Base-by-base conservation (phyloP, 169 alveolate species). In the Plasmodium blacklocki region DNA sequence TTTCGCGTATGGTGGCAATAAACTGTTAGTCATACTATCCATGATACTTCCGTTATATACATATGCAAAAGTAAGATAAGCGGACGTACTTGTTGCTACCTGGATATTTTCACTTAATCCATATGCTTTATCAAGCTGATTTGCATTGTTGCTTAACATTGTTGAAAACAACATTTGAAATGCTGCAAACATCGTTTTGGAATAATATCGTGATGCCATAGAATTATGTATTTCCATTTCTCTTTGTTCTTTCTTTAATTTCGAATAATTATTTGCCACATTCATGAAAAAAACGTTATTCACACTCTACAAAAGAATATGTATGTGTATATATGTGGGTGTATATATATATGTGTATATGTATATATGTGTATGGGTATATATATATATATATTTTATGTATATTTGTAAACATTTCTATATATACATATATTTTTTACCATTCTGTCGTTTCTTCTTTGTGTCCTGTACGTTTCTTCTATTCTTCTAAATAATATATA, bases 161-260 rank as follows among this genome's bases (percentile, higher is more conserved):
- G n/a, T 3, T 12, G 59, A 50, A 3, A 50, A 50, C 59, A 50
- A 60, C 8, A 56, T 62, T 60, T 74, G 74, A 62, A 74, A 63
- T 39, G 68, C 14, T 39, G 74, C 21, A 62, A 60, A 74, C 21
- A 74, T 43, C 9, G 88, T 62, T 63, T 74, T 74, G 9, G 74
- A 29, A 60, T 60, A 74, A 47, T 54, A 74, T 45, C 49, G 59
- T 9, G 88, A 74, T 60, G 73, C 74, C 88, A 74, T 74, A 8
- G 73, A 58, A 50, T 56, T 29, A 29, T 74, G 32, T 29, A 74
- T 3, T 15, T 74, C 88, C 32, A 58, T 45, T 39, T 49, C 14
- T 47, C 88, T 32, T 8, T 58, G 73, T 60, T 74, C 72, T 56
- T 74, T 74, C 26, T 26, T 74, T 59, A 74, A 26, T 74, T 9